phyloP scores from a whole-genome alignment of 306 rosid genomes.

The Crotalaria pallida region DNA sequence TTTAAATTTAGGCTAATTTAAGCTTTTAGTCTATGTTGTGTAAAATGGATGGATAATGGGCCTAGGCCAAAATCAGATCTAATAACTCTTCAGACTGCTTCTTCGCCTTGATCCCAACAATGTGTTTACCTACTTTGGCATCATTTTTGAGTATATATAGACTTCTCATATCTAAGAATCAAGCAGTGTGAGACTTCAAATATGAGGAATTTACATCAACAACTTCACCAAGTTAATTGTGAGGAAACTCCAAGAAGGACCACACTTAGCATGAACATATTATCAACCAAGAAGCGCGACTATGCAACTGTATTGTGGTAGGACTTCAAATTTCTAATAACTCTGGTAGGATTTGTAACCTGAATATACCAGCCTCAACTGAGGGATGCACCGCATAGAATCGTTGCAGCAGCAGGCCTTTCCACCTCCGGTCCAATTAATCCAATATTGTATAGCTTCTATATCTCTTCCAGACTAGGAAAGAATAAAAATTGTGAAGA shows the following conservation, averaged over 20 bases:
- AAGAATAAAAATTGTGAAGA: conserved; percentile 26
- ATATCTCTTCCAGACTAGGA: conserved; percentile 63
- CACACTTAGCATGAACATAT: conserved; percentile 53
- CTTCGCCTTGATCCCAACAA: no score
- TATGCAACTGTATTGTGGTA: conserved; percentile 2
- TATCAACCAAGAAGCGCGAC: conserved; percentile 45
- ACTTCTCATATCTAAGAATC: no score
- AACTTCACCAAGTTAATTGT: no score
- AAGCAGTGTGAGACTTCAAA: no score
- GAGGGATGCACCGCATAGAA: conserved; percentile 78
- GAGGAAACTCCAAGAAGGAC: conserved; percentile 56
- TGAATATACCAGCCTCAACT: conserved; percentile 79
- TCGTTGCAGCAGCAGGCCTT: conserved; percentile 63
- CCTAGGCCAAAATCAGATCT: no score
- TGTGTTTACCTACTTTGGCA: no score
- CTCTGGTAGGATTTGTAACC: conserved; percentile 39
- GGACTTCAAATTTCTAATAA: conserved; percentile 14
- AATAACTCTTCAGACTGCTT: no score
- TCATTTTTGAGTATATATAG: no score
- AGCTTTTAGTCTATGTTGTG: no score
- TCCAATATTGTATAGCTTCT: conserved; percentile 64
- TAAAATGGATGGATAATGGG: no score
- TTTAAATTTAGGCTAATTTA: no score
- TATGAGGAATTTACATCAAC: no score
- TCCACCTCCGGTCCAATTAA: conserved; percentile 66